A percentile compares a stretch with the other conserved stretches of the same genome.
Conservation (phyloP, 768 basidiomycete species). For the Rhodosporidiobolus odoratus region DNA sequence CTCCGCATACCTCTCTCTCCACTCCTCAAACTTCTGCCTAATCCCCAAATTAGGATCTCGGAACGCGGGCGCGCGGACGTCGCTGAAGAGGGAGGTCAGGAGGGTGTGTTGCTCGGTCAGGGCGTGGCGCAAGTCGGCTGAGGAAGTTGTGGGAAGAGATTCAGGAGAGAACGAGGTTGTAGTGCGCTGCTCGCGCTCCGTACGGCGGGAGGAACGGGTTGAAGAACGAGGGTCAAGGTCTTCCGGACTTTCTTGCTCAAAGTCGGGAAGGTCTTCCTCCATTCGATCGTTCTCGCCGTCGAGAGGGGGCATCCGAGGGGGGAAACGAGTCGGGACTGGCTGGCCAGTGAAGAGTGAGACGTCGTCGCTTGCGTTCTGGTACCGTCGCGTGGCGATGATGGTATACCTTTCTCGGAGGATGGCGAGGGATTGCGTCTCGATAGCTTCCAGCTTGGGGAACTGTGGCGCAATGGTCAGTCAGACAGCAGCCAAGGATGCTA, state of each 20-base stretch:
- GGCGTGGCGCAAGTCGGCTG: constrained; percentile 31
- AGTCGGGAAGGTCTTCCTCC: constrained; percentile 45
- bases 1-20: constrained; percentile 47
- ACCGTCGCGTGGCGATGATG: constrained; percentile 39
- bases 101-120: not conserved
- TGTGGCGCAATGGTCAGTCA: constrained; percentile 8
- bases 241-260: constrained; percentile 17
- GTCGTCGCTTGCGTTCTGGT: constrained; percentile 41
- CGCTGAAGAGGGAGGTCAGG: constrained; percentile 35
- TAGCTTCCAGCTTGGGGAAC: constrained; percentile 48
- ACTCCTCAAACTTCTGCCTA: constrained; percentile 46
- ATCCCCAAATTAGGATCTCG: constrained; percentile 40
- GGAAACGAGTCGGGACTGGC: constrained; percentile 16
- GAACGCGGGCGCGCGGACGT: constrained; percentile 41
- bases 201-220: constrained; percentile 41
- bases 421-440: constrained; percentile 45
- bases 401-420: constrained; percentile 40
- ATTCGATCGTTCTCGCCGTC: constrained; percentile 23
- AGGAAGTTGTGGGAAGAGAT: constrained; percentile 24
- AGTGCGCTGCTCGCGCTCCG: constrained; percentile 42
- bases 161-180: constrained; percentile 22
- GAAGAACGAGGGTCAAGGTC: constrained; percentile 44
- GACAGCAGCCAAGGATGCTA: not conserved
- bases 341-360: constrained; percentile 41
- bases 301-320: not conserved